Evolutionary conservation across 768 basidiomycete genomes (phyloP), one percentile per base, ranked within the genome.

Genomic region (Hypholoma fasciculare): DNA sequence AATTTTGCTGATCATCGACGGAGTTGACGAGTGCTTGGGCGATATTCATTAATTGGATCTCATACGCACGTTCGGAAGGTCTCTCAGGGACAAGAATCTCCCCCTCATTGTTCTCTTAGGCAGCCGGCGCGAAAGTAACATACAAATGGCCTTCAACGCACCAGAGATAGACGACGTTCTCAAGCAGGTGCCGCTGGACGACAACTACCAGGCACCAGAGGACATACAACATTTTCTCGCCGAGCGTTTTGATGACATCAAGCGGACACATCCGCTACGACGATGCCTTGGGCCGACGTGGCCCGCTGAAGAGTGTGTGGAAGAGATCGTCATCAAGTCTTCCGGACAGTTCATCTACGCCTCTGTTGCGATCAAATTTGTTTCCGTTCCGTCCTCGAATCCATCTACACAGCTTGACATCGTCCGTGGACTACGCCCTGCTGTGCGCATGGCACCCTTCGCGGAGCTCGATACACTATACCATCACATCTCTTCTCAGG

Each of bases 391-490:
- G 1, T 36, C 26, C 20, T n/a, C 8, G 7, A 16, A 30, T 23
- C 61, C 61, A 2, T 4, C n/a, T 0, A 19, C 44, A 4, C 52
- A 52, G 3, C 49, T 61, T 0, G 57, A 61, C 1, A 40, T 52
- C 9, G 34, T 61, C 14, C 57, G 57, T 7, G 49, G 49, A 3
- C 27, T 58, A 17, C 47, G 43, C 17, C 52, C 52, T 14, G 5
- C 56, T 8, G 26, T 19, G 2, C 42, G 43, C 14, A 50, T 52
- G 11, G 11, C 43, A 3, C 61, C 61, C 4, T 61, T 61, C 16
- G 36, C 57, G 7, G 53, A 61, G 14, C 49, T 61, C 14, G 61
- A 61, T 14, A 14, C 49, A 2, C 19, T 61, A 13, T 61, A 58
- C 30, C 12, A 13, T 3, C 52, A 58, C 23, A 50, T 61, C 7